phyloP scores from a whole-genome alignment of 345 rosid genomes.

The Excoecaria agallocha region DNA sequence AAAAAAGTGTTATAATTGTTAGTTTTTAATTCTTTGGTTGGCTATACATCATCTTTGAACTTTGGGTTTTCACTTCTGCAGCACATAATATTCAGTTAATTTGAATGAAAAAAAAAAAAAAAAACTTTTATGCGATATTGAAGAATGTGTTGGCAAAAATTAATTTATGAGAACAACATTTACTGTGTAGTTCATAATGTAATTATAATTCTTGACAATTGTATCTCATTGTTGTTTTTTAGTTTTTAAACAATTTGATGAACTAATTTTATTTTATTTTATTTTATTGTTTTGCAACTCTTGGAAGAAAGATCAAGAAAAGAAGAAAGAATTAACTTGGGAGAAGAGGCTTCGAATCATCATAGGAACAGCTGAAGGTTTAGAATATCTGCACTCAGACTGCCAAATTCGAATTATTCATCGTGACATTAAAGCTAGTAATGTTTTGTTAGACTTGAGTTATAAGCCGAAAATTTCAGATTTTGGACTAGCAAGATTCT shows the following conservation, averaged over 20 bases:
- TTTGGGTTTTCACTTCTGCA: too few relatives aligned
- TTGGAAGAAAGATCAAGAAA: constrained; percentile 43
- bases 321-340: constrained; percentile 57
- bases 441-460: constrained; percentile 46
- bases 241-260: background rate
- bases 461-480: constrained; percentile 54
- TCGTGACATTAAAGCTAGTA: constrained; percentile 61
- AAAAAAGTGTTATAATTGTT: too few relatives aligned
- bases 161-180: too few relatives aligned
- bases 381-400: constrained; percentile 43
- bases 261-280: too few relatives aligned
- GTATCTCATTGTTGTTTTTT: background rate
- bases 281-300: background rate
- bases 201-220: background rate
- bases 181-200: background rate
- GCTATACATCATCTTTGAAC: too few relatives aligned
- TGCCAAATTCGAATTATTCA: constrained; percentile 43
- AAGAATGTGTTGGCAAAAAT: too few relatives aligned
- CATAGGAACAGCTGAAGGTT: constrained; percentile 54
- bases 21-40: too few relatives aligned
- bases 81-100: too few relatives aligned
- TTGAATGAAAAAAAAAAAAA: too few relatives aligned
- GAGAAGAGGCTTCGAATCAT: constrained; percentile 41
- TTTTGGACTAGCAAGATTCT: constrained; percentile 50
- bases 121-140: too few relatives aligned